A percentile compares a stretch with the other conserved stretches of the same genome.
Evolutionary conservation across 176 grass and related monocot genomes (phyloP).

Genomic region (Pontederia paniculata): DNA sequence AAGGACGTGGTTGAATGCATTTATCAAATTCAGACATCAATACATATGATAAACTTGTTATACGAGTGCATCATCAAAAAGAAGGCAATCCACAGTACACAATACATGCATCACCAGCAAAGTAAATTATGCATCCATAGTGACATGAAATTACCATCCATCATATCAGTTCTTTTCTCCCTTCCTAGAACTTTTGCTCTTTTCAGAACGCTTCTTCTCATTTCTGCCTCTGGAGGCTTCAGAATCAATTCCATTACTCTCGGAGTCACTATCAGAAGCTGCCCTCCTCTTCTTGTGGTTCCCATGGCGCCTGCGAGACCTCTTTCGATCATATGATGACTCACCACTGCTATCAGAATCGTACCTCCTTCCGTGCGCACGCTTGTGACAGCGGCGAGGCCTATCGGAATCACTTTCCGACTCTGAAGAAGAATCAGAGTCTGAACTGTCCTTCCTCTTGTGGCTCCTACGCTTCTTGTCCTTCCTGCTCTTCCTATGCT

Average conservation of each 20-base stretch:
- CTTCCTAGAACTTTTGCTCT: constrained; percentile 25
- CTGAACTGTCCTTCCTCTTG: constrained; percentile 22
- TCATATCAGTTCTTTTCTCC: constrained; percentile 15
- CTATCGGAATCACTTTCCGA: constrained; percentile 37
- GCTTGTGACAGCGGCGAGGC: constrained; percentile 24
- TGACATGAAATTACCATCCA: too few relatives aligned
- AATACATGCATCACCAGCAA: too few relatives aligned
- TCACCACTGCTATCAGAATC: constrained; percentile 23
- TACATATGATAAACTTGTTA: too few relatives aligned
- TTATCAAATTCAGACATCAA: too few relatives aligned
- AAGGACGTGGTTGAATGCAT: too few relatives aligned
- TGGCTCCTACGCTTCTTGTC: constrained; percentile 66
- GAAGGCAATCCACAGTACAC: too few relatives aligned
- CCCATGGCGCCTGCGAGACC: constrained; percentile 17
- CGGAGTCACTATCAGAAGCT: constrained; percentile 1
- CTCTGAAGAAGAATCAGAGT: constrained; percentile 16
- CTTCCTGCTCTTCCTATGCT: constrained; percentile 49
- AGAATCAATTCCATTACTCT: constrained; percentile 3
- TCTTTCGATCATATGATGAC: constrained; percentile 24
- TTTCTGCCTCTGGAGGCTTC: constrained; percentile 19
- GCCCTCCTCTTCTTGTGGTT: constrained; percentile 10
- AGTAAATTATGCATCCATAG: too few relatives aligned
- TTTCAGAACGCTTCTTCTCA: constrained; percentile 24
- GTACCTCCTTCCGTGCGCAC: constrained; percentile 27
- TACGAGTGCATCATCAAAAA: too few relatives aligned